Evolutionary conservation across 1,284 basidiomycete genomes (phyloP).

Genomic region (Athelia sp.): DNA sequence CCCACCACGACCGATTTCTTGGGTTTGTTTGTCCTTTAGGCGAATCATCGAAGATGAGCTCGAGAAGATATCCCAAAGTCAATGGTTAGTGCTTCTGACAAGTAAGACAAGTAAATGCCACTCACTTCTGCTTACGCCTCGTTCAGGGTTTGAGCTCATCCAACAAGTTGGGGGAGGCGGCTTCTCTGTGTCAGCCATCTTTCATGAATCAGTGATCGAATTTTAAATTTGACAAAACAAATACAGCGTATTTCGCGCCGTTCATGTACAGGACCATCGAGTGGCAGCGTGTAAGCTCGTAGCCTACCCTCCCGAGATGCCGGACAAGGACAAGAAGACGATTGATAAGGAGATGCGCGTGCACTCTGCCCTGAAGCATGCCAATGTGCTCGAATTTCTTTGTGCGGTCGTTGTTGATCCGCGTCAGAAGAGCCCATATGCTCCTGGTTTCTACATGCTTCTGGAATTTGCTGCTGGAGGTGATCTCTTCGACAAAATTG

Average conservation of each 20-base stretch:
- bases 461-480: constrained; percentile 92
- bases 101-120: no score
- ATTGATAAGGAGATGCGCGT: constrained; percentile 93
- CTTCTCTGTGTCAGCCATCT: constrained; percentile 65
- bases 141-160: constrained; percentile 63
- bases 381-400: constrained; percentile 83
- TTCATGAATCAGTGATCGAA: background rate
- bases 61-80: constrained; percentile 33
- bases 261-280: constrained; percentile 57
- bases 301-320: constrained; percentile 52
- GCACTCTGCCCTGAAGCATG: constrained; percentile 79
- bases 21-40: constrained; percentile 8
- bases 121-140: background rate
- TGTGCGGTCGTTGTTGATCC: constrained; percentile 73
- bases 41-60: constrained; percentile 9
- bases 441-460: constrained; percentile 88
- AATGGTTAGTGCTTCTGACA: no score
- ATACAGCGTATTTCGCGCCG: constrained; percentile 75
- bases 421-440: constrained; percentile 51
- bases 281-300: constrained; percentile 88
- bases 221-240: constrained; percentile 2
- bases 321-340: constrained; percentile 66
- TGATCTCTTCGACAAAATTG: constrained; percentile 97
- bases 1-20: background rate
- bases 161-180: constrained; percentile 81